Evolutionary conservation across 495 filamentous ascomycete species (phyloP).

Genomic region (Trichocladium antarcticum): DNA sequence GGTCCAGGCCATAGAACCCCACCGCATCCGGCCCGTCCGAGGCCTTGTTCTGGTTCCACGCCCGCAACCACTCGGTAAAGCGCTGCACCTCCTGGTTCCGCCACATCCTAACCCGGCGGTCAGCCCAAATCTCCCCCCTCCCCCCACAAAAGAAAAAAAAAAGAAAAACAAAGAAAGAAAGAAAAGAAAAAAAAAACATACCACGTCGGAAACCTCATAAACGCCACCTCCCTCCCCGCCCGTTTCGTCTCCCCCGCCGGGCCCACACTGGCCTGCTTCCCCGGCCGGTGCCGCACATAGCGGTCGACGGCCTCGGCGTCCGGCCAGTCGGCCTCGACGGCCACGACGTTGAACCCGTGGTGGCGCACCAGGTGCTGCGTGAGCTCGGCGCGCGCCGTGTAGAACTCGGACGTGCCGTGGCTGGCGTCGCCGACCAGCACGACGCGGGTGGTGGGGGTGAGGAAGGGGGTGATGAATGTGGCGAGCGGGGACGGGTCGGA

Average conservation of each 20-base stretch:
- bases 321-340: conserved; percentile 50
- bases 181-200: not conserved
- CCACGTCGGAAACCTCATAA: conserved; percentile 47
- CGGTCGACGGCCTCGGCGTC: conserved; percentile 47
- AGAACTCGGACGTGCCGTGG: conserved; percentile 52
- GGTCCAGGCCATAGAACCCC: conserved; percentile 46
- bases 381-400: conserved; percentile 43
- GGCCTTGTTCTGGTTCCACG: conserved; percentile 31
- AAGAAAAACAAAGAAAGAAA: not conserved
- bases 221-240: conserved; percentile 30
- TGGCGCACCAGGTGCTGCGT: conserved; percentile 42
- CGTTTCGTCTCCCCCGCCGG: conserved; percentile 3
- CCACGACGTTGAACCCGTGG: conserved; percentile 47
- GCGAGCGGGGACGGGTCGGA: not conserved
- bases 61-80: conserved; percentile 48
- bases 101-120: conserved; percentile 51
- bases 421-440: conserved; percentile 47
- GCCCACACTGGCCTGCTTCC: conserved; percentile 22
- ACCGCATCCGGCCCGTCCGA: conserved; percentile 22
- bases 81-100: conserved; percentile 45
- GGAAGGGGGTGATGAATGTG: not conserved
- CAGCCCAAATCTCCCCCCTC: not conserved
- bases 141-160: not conserved
- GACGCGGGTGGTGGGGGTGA: conserved; percentile 21
- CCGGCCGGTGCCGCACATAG: conserved; percentile 41